Evolutionary conservation across 768 basidiomycete species (phyloP).

Genomic region (Kwoniella botswanensis): DNA sequence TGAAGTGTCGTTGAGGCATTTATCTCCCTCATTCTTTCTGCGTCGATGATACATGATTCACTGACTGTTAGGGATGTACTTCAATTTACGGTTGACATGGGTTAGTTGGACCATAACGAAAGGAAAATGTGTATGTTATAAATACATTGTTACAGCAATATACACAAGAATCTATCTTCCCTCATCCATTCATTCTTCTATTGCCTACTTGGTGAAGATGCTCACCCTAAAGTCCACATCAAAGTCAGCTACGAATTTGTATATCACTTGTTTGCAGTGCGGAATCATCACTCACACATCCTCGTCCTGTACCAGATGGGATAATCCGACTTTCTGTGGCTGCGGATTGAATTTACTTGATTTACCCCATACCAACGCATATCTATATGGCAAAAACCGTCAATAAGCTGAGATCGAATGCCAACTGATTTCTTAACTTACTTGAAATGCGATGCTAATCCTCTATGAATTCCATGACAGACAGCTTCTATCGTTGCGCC

Average conservation of each 20-base stretch:
- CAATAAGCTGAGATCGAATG: neutral
- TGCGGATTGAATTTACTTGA: slow-evolving; percentile 93
- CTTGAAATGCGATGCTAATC: slow-evolving; percentile 86
- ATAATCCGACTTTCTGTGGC: slow-evolving; percentile 85
- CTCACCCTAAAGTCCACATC: slow-evolving; percentile 42
- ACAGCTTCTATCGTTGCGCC: slow-evolving; percentile 96
- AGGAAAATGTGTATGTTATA: neutral
- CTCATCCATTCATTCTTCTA: neutral
- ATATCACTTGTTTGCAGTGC: neutral
- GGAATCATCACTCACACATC: slow-evolving; percentile 54
- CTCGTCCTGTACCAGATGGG: slow-evolving; percentile 70
- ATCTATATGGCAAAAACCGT: slow-evolving; percentile 55
- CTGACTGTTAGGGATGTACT: too few relatives aligned
- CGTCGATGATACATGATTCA: too few relatives aligned
- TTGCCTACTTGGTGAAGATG: slow-evolving; percentile 56
- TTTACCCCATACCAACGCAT: slow-evolving; percentile 94
- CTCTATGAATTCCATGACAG: slow-evolving; percentile 90
- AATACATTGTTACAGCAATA: neutral
- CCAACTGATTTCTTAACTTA: slow-evolving; percentile 22
- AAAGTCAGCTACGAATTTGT: neutral
- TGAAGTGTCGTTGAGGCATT: neutral
- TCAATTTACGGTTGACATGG: too few relatives aligned
- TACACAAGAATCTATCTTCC: neutral
- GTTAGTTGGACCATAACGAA: neutral
- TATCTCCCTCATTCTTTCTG: too few relatives aligned